phyloP scores from a whole-genome alignment of 2,329 filamentous ascomycete genomes.

The Aotearoamyces nothofagi region DNA sequence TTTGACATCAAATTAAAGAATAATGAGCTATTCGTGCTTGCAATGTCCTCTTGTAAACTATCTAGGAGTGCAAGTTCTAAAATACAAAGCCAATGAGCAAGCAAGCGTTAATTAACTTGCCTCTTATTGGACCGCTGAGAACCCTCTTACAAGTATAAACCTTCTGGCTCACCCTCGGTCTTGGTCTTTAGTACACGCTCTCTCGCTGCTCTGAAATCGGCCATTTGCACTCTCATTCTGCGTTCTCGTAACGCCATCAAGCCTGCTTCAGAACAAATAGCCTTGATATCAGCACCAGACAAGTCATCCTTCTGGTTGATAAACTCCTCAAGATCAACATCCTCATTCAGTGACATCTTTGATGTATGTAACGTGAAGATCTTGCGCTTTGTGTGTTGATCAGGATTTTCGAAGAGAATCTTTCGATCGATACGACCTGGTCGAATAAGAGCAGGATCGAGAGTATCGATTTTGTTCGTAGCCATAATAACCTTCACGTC shows the following conservation, averaged over 20 bases:
- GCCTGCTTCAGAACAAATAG: slow-evolving; percentile 94
- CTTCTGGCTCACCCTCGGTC: slow-evolving; percentile 95
- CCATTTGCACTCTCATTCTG: slow-evolving; percentile 98
- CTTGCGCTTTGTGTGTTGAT: slow-evolving; percentile 89
- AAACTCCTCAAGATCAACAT: slow-evolving; percentile 98
- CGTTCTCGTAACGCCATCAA: slow-evolving; percentile 87
- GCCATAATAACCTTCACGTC: slow-evolving; percentile 99
- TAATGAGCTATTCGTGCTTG: no score
- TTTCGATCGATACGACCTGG: slow-evolving; percentile 97
- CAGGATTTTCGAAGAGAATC: slow-evolving; percentile 58
- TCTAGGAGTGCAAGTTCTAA: no score
- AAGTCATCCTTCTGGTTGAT: slow-evolving; percentile 97
- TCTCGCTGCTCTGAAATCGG: slow-evolving; percentile 83
- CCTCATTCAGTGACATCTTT: slow-evolving; percentile 93
- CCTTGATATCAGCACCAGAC: slow-evolving; percentile 95
- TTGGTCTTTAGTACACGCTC: slow-evolving; percentile 97
- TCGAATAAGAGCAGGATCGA: slow-evolving; percentile 90
- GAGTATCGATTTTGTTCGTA: slow-evolving; percentile 97
- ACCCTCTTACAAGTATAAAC: slow-evolving; percentile 97
- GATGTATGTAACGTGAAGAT: slow-evolving; percentile 97
- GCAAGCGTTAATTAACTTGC: no score
- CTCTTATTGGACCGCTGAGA: no score
- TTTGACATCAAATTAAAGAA: no score
- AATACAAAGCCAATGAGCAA: no score
- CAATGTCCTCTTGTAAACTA: no score